phyloP scores from a whole-genome alignment of 2,329 filamentous ascomycete species.

The Aspergillus neotritici region DNA sequence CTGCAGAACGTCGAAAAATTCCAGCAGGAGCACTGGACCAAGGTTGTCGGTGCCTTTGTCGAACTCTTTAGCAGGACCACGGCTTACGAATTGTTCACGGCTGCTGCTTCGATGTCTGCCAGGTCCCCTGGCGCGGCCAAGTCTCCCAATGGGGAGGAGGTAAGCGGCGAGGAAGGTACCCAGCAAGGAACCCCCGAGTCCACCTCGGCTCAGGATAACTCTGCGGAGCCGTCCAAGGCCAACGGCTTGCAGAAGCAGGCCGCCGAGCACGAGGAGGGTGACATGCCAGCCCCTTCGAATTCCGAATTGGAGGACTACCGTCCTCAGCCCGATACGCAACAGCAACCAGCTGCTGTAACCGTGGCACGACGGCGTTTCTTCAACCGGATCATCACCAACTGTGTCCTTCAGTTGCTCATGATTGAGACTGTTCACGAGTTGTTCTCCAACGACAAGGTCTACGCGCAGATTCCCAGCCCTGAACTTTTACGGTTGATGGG shows the following conservation, averaged over 20 bases:
- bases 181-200: slow-evolving; percentile 19
- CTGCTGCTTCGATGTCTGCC: slow-evolving; percentile 51
- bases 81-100: slow-evolving; percentile 89
- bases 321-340: slow-evolving; percentile 67
- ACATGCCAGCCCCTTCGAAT: slow-evolving; percentile 32
- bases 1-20: slow-evolving; percentile 95
- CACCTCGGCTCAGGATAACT: slow-evolving; percentile 17
- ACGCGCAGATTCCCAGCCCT: slow-evolving; percentile 81
- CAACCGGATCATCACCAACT: slow-evolving; percentile 98
- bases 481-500: slow-evolving; percentile 90
- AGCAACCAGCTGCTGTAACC: slow-evolving; percentile 87
- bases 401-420: slow-evolving; percentile 95
- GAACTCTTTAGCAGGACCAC: slow-evolving; percentile 93
- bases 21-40: slow-evolving; percentile 76
- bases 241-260: slow-evolving; percentile 26
- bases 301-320: slow-evolving; percentile 77
- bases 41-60: slow-evolving; percentile 93
- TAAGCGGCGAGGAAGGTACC: slow-evolving; percentile 20
- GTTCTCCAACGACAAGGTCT: slow-evolving; percentile 95
- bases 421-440: slow-evolving; percentile 99
- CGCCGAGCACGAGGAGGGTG: slow-evolving; percentile 29
- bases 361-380: slow-evolving; percentile 91
- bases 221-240: slow-evolving; percentile 20
- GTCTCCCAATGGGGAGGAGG: slow-evolving; percentile 26
- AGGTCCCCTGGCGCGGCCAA: slow-evolving; percentile 22